Evolutionary conservation across 768 basidiomycete genomes (phyloP).

Genomic region (Tephrocybe sp.): DNA sequence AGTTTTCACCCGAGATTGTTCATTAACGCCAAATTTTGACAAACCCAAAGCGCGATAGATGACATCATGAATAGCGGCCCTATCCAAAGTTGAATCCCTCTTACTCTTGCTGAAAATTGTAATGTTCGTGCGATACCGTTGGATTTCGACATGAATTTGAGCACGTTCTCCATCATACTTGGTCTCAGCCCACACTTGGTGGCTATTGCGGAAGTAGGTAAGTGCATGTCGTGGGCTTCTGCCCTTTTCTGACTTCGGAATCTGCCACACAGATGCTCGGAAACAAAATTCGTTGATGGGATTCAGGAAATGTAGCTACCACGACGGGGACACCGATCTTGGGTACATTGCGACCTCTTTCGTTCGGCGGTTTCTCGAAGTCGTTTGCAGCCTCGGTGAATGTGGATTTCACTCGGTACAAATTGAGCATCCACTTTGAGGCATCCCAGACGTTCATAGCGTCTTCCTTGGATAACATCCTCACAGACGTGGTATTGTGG

Average conservation of each 20-base stretch:
- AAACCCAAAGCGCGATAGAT: slow-evolving; percentile 63
- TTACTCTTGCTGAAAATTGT: slow-evolving; percentile 88
- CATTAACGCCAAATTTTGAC: slow-evolving; percentile 6
- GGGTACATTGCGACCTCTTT: slow-evolving; percentile 33
- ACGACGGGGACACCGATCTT: slow-evolving; percentile 62
- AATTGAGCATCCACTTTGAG: slow-evolving; percentile 46
- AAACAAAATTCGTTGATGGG: neutral
- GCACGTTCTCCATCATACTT: slow-evolving; percentile 97
- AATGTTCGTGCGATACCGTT: slow-evolving; percentile 43
- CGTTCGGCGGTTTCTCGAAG: slow-evolving; percentile 35
- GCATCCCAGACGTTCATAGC: slow-evolving; percentile 79
- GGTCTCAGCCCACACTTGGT: slow-evolving; percentile 79
- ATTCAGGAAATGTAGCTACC: slow-evolving; percentile 31
- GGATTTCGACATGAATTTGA: slow-evolving; percentile 79
- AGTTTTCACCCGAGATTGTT: slow-evolving; percentile 26
- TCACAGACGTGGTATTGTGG: slow-evolving; percentile 58
- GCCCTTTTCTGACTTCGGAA: slow-evolving; percentile 85
- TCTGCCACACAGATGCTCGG: slow-evolving; percentile 36
- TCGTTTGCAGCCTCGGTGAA: slow-evolving; percentile 55
- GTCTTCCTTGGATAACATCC: slow-evolving; percentile 55
- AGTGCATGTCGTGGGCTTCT: slow-evolving; percentile 58
- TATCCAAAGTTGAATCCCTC: slow-evolving; percentile 78
- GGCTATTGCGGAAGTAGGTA: slow-evolving; percentile 36
- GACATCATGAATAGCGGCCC: slow-evolving; percentile 60
- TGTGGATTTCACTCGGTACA: slow-evolving; percentile 55